Conservation (phyloP, 148 eudicot species). For the Dianthus caryophyllus region DNA sequence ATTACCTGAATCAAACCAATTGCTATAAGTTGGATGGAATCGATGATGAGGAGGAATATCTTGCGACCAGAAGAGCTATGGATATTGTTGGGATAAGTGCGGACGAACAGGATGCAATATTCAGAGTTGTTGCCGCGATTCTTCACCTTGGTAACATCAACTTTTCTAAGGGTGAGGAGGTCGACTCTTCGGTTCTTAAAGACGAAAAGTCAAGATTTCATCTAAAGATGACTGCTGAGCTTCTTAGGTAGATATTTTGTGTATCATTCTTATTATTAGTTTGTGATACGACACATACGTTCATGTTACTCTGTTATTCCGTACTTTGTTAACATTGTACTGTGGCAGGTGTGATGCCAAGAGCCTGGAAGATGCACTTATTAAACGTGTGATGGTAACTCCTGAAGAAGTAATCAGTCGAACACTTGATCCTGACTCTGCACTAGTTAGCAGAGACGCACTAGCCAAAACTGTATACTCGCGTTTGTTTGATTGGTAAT, state of each 20-base stretch:
- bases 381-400: slow-evolving; percentile 96
- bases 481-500: slow-evolving; percentile 95
- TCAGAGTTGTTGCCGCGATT: slow-evolving; percentile 87
- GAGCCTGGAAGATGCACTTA: slow-evolving; percentile 89
- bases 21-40: slow-evolving; percentile 75
- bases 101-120: slow-evolving; percentile 98
- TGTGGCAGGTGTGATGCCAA: slow-evolving; percentile 76
- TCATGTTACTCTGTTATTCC: slow-evolving; percentile 5
- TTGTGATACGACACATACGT: slow-evolving; percentile 2
- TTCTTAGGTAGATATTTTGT: slow-evolving; percentile 54
- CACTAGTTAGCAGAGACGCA: slow-evolving; percentile 84
- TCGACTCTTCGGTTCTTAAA: slow-evolving; percentile 85
- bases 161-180: slow-evolving; percentile 83
- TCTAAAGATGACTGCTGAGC: slow-evolving; percentile 74
- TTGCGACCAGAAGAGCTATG: slow-evolving; percentile 96
- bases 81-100: slow-evolving; percentile 92
- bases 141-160: slow-evolving; percentile 95
- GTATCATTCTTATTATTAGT: neutral
- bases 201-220: slow-evolving; percentile 89
- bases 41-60: slow-evolving; percentile 80
- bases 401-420: slow-evolving; percentile 96
- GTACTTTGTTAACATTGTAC: slow-evolving; percentile 12
- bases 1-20: slow-evolving; percentile 88
- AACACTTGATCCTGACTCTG: slow-evolving; percentile 84
- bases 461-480: slow-evolving; percentile 94